Conservation (phyloP, 2,329 filamentous ascomycete genomes). For the Botrytis fabae region DNA sequence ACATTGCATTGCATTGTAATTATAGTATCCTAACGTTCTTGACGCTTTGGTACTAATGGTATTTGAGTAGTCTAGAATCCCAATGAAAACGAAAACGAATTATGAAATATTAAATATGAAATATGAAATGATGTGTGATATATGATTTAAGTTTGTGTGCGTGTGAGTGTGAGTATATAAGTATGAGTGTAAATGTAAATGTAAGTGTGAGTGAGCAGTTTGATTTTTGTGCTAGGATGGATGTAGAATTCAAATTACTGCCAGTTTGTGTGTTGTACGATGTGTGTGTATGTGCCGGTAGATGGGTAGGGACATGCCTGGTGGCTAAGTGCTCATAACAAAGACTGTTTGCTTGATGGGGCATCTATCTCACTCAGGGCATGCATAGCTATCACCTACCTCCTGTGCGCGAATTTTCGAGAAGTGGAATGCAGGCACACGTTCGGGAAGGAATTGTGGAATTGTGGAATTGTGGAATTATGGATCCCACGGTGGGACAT, state of each 20-base stretch:
- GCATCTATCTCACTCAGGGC: neutral
- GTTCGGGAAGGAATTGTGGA: neutral
- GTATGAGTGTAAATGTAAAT: too few relatives aligned
- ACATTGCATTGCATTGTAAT: constrained; percentile 1
- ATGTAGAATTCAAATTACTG: neutral
- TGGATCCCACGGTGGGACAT: neutral
- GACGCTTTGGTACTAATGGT: neutral
- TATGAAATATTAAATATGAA: neutral
- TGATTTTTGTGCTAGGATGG: neutral
- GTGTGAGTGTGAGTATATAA: neutral
- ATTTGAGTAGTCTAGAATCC: neutral
- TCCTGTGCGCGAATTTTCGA: neutral
- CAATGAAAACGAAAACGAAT: neutral
- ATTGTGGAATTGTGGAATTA: neutral
- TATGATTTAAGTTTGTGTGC: neutral
- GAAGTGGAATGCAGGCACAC: neutral
- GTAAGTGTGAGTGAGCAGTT: neutral
- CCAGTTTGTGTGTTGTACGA: too few relatives aligned
- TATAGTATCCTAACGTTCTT: constrained; percentile 7
- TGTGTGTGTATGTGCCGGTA: too few relatives aligned
- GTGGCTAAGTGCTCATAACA: too few relatives aligned
- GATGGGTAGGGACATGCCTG: too few relatives aligned
- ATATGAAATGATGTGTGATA: neutral
- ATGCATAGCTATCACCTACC: neutral
- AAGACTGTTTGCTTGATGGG: neutral